Evolutionary conservation across 345 rosid genomes (phyloP).

Genomic region (Rubroshorea leprosula): DNA sequence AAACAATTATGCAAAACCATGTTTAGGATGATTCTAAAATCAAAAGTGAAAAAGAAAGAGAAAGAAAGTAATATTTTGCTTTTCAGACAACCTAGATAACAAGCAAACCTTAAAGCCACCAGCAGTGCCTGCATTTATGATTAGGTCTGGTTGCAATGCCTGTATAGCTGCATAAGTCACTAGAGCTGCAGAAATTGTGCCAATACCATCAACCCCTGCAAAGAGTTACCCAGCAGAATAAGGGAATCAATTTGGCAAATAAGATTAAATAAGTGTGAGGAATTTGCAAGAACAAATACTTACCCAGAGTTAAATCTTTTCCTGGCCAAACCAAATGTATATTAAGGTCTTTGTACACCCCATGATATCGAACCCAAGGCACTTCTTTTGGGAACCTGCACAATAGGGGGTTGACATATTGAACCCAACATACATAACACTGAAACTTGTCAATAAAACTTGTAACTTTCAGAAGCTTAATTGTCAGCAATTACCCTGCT

Average conservation of each 20-base stretch:
- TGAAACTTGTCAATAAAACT: neutral
- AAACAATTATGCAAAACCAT: too few relatives aligned
- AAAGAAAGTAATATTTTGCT: constrained; percentile 1
- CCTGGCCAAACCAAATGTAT: constrained; percentile 76
- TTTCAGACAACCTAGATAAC: neutral
- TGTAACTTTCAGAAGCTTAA: neutral
- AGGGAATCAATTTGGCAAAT: neutral
- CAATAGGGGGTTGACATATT: neutral
- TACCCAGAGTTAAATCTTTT: constrained; percentile 64
- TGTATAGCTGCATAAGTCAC: constrained; percentile 79
- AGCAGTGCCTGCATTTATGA: constrained; percentile 86
- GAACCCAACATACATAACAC: constrained; percentile 8
- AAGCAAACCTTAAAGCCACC: constrained; percentile 79
- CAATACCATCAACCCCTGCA: constrained; percentile 78
- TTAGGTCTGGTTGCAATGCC: constrained; percentile 65
- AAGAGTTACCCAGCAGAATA: constrained; percentile 34
- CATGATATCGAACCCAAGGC: constrained; percentile 77
- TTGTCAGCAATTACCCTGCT: neutral
- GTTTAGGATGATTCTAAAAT: neutral
- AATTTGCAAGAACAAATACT: constrained; percentile 8
- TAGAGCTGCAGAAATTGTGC: constrained; percentile 80
- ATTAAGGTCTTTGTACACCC: constrained; percentile 54
- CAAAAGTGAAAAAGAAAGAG: neutral
- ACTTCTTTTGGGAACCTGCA: constrained; percentile 81
- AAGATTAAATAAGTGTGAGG: neutral